phyloP scores from a whole-genome alignment of 768 basidiomycete species.

The Scleroderma bovista region DNA sequence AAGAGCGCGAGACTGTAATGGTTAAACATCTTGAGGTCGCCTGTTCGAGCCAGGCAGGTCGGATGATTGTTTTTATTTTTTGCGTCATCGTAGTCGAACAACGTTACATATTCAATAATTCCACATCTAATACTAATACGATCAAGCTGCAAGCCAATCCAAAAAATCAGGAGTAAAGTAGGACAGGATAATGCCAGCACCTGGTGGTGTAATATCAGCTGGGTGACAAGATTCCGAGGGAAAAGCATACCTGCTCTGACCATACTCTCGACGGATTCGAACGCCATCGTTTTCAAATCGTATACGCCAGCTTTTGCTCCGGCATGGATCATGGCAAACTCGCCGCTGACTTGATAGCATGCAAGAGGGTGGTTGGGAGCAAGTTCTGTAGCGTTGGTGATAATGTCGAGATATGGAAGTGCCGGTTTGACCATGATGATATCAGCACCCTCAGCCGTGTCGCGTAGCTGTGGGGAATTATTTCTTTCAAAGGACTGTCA shows the following conservation, averaged over 20 bases:
- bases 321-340: conserved; percentile 95
- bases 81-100: too few relatives aligned
- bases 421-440: conserved; percentile 99
- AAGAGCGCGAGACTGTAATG: conserved; percentile 46
- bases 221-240: conserved; percentile 4
- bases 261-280: conserved; percentile 89
- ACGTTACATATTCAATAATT: too few relatives aligned
- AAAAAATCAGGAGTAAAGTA: conserved; percentile 98
- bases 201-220: too few relatives aligned
- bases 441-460: conserved; percentile 88
- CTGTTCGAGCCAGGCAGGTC: conserved; percentile 41
- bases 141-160: conserved; percentile 56
- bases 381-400: conserved; percentile 78
- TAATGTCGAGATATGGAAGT: conserved; percentile 94
- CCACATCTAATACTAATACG: not conserved
- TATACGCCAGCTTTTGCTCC: conserved; percentile 95
- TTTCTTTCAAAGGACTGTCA: not conserved
- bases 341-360: conserved; percentile 95
- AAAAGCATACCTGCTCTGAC: conserved; percentile 71
- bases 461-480: conserved; percentile 69
- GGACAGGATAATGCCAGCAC: conserved; percentile 82
- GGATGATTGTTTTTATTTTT: conserved; percentile 13
- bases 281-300: conserved; percentile 86
- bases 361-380: conserved; percentile 89
- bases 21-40: conserved; percentile 37